phyloP scores from a whole-genome alignment of 176 grass and related monocot genomes.

The Carex cristatella region DNA sequence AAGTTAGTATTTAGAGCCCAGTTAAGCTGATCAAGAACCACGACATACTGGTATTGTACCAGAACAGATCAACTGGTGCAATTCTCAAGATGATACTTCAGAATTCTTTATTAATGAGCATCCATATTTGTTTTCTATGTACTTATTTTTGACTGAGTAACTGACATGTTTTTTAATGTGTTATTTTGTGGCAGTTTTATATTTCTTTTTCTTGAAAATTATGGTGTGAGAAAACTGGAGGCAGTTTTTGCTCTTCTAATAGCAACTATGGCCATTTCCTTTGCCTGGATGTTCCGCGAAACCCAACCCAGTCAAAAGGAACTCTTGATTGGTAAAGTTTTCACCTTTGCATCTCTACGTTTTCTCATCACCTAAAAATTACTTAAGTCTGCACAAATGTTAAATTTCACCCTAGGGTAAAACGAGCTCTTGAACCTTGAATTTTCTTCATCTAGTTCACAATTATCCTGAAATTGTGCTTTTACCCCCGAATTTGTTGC shows the following conservation, averaged over 20 bases:
- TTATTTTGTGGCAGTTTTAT: constrained; percentile 60
- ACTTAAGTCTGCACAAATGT: neutral
- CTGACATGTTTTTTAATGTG: neutral
- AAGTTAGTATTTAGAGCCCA: neutral
- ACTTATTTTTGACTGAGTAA: neutral
- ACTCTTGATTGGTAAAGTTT: constrained; percentile 59
- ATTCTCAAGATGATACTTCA: neutral
- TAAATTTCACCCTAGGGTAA: neutral
- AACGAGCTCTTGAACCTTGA: neutral
- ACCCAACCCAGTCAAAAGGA: constrained; percentile 67
- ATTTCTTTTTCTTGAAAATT: constrained; percentile 95
- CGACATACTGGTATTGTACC: neutral
- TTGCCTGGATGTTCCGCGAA: constrained; percentile 92
- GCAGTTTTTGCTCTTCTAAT: constrained; percentile 84
- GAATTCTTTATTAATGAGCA: neutral
- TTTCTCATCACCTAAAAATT: neutral
- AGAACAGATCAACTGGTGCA: neutral
- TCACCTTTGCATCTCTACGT: neutral
- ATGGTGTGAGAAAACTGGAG: constrained; percentile 95
- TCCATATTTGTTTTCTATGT: neutral
- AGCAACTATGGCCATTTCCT: constrained; percentile 81
- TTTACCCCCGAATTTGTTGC: neutral
- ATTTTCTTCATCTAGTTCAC: neutral
- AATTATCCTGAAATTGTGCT: neutral
- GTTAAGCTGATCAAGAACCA: neutral